Evolutionary conservation across 2,329 filamentous ascomycete genomes (phyloP), one percentile per base, ranked within the genome.

Genomic region (Trichoderma atroviride): DNA sequence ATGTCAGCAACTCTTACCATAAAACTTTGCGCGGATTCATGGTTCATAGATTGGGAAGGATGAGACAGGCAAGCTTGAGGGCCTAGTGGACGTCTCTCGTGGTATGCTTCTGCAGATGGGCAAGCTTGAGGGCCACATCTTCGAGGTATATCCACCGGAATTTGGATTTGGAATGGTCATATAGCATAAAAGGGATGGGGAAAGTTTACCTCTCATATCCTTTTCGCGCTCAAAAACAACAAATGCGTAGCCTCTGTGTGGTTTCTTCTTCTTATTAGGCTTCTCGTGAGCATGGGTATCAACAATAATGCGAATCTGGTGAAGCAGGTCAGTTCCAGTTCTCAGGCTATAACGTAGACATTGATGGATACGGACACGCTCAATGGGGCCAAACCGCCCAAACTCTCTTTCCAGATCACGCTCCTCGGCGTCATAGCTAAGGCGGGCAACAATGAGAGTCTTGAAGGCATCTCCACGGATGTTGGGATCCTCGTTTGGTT

Each of bases 161-260:
- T 57, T 47, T 35, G 35, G 68, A 60, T 43, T 43, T 63, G 68
- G 59, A 56, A 64, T 37, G 53, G 37, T 52, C 61, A 61, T 70
- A 64, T 50, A 57, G 62, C 56, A 70, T 43, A 52, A 52, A 40
- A 68, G 60, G 58, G 73, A 82, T 79, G 37, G 61, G 79, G 78
- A n/a, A 47, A 79, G 81, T 81, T 89, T 96, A 97, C 94, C 94
- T 93, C 96, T 96, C 94, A 98, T 97, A 79, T 98, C 96, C 82
- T 95, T 94, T 83, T 98, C 96, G 80, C 93, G 91, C 82, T 98
- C 95, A 79, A 95, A 99, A 67, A 98, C 93, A 74, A 99, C 91
- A 78, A 99, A 99, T 71, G 93, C 96, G 81, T 99, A 99, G 71
- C 96, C 96, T 76, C 91, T 87, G 77, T 96, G 92, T 62, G 90